phyloP scores from a whole-genome alignment of 176 grass and related monocot genomes.

The Carex pumila region DNA sequence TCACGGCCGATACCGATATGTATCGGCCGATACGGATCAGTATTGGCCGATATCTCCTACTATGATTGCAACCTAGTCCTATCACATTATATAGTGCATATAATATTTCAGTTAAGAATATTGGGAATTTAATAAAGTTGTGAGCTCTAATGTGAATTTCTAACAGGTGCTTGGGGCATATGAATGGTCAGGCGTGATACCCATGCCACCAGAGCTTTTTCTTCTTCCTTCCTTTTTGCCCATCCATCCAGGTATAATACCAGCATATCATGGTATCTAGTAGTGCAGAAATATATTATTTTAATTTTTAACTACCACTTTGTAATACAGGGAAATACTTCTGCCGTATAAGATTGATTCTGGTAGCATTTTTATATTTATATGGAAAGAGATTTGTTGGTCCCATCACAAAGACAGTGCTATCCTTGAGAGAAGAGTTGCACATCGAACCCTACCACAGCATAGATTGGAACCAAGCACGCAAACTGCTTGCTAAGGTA shows the following conservation, averaged over 20 bases:
- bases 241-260: constrained; percentile 48
- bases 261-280: neutral
- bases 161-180: constrained; percentile 58
- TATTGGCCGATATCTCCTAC: no score
- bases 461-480: constrained; percentile 61
- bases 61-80: no score
- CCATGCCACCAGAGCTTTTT: constrained; percentile 53
- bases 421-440: constrained; percentile 52
- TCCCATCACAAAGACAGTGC: constrained; percentile 39
- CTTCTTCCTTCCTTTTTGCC: constrained; percentile 66
- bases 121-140: no score
- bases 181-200: constrained; percentile 72
- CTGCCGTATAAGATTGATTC: constrained; percentile 46
- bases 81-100: no score
- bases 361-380: constrained; percentile 58
- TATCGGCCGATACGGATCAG: no score
- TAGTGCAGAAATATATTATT: neutral
- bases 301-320: neutral
- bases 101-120: no score
- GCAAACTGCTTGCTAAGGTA: constrained; percentile 52
- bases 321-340: constrained; percentile 41
- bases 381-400: constrained; percentile 70
- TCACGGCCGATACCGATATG: no score
- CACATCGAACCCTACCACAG: constrained; percentile 49
- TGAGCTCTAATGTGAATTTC: neutral